Percentiles rank a stretch among this genome's conserved stretches.
phyloP scores from a whole-genome alignment of 2,329 filamentous ascomycete genomes.

The Pseudocercospora eumusae region DNA sequence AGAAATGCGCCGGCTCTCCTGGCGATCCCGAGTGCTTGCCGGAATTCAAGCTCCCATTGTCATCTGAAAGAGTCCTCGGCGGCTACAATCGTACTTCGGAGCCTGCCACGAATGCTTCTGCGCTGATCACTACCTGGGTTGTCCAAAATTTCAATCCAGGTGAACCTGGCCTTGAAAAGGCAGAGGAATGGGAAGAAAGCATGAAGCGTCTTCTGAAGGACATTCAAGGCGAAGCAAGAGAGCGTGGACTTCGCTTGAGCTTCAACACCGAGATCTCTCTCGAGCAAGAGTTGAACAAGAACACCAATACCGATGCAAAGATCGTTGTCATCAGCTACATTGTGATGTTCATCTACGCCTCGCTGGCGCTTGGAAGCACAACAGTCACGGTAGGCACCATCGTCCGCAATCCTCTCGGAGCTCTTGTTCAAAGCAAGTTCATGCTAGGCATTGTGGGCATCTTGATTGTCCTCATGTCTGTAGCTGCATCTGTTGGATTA shows the following conservation, averaged over 20 bases:
- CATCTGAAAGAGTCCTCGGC: conserved; percentile 81
- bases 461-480: conserved; percentile 94
- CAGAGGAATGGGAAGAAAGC: conserved; percentile 86
- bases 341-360: conserved; percentile 98
- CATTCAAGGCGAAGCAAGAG: conserved; percentile 76
- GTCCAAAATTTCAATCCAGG: conserved; percentile 82
- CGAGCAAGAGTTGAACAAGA: conserved; percentile 95
- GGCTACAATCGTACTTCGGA: conserved; percentile 65
- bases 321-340: conserved; percentile 96
- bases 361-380: conserved; percentile 85
- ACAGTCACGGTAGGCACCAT: conserved; percentile 76
- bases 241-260: conserved; percentile 79
- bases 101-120: conserved; percentile 68
- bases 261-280: conserved; percentile 95
- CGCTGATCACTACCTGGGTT: conserved; percentile 91
- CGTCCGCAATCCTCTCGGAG: conserved; percentile 76
- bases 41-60: conserved; percentile 83
- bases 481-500: conserved; percentile 88
- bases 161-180: conserved; percentile 66
- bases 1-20: conserved; percentile 74
- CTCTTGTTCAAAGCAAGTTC: conserved; percentile 94
- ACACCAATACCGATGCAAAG: conserved; percentile 95
- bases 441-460: conserved; percentile 93
- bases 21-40: conserved; percentile 65
- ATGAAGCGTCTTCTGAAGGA: conserved; percentile 72